phyloP scores from a whole-genome alignment of 257 asterid genomes.

The Solanum sejunctum region DNA sequence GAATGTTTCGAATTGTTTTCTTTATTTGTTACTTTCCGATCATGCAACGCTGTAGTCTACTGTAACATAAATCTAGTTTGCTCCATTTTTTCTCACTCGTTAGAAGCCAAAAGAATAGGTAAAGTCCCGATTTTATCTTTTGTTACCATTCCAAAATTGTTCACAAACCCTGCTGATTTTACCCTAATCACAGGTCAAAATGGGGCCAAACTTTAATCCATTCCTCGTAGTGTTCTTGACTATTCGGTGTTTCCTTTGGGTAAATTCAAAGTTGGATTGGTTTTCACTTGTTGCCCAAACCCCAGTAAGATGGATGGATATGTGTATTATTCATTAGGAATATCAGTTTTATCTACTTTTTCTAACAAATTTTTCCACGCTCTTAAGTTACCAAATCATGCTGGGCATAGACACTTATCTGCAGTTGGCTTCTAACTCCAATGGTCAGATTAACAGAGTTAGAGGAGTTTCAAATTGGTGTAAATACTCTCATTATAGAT shows the following conservation, averaged over 20 bases:
- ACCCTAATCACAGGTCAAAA: not conserved
- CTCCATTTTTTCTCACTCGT: not conserved
- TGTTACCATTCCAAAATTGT: not conserved
- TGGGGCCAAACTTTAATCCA: not conserved
- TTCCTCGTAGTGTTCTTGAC: not conserved
- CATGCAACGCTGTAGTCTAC: not conserved
- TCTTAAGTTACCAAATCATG: not conserved
- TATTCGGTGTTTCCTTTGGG: not conserved
- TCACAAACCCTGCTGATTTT: not conserved
- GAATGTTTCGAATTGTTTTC: not conserved
- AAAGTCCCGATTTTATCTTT: not conserved
- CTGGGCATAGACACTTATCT: not conserved
- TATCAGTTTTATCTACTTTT: not conserved
- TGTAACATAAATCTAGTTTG: not conserved
- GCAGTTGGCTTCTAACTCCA: not conserved
- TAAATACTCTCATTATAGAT: not conserved
- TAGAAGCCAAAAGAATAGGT: not conserved
- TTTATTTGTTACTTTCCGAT: not conserved
- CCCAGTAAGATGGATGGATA: not conserved
- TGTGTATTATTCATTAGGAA: not conserved
- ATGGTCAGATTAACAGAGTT: not conserved
- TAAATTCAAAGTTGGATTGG: not conserved
- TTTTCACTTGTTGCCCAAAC: not conserved
- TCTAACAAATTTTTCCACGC: not conserved
- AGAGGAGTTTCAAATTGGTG: not conserved